Conservation (phyloP, 1,284 basidiomycete species). For the Veloboletus limbatus region DNA sequence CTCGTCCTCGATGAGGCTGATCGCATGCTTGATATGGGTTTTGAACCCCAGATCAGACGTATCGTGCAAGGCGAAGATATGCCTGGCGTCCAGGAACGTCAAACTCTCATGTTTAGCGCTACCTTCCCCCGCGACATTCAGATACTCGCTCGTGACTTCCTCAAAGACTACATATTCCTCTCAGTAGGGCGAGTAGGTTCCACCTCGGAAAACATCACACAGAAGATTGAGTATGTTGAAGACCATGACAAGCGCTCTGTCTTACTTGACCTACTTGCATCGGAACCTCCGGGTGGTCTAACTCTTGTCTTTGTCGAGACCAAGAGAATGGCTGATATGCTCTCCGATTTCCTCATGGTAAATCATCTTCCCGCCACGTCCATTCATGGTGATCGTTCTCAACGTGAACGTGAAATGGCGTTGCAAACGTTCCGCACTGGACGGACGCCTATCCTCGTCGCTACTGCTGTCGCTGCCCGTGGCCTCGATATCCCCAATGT, state of each 20-base stretch:
- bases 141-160: slow-evolving; percentile 92
- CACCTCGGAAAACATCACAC: slow-evolving; percentile 99
- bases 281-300: slow-evolving; percentile 72
- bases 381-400: slow-evolving; percentile 97
- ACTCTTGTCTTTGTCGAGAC: slow-evolving; percentile 99
- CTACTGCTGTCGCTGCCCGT: slow-evolving; percentile 97
- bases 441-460: slow-evolving; percentile 94
- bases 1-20: slow-evolving; percentile 99
- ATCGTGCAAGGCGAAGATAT: slow-evolving; percentile 99
- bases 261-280: slow-evolving; percentile 89
- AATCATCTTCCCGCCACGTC: slow-evolving; percentile 90
- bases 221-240: slow-evolving; percentile 98
- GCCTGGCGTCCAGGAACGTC: slow-evolving; percentile 89
- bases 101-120: slow-evolving; percentile 99
- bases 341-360: slow-evolving; percentile 92
- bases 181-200: slow-evolving; percentile 98
- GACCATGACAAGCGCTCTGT: slow-evolving; percentile 97
- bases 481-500: slow-evolving; percentile 99
- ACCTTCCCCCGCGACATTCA: slow-evolving; percentile 99
- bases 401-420: slow-evolving; percentile 96
- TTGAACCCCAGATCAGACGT: slow-evolving; percentile 98
- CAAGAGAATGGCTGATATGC: slow-evolving; percentile 98
- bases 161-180: slow-evolving; percentile 97
- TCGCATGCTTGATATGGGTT: slow-evolving; percentile 99
- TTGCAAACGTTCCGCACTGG: slow-evolving; percentile 95